Evolutionary conservation across 2,329 filamentous ascomycete species (phyloP).

Genomic region (Microdochium nivale): DNA sequence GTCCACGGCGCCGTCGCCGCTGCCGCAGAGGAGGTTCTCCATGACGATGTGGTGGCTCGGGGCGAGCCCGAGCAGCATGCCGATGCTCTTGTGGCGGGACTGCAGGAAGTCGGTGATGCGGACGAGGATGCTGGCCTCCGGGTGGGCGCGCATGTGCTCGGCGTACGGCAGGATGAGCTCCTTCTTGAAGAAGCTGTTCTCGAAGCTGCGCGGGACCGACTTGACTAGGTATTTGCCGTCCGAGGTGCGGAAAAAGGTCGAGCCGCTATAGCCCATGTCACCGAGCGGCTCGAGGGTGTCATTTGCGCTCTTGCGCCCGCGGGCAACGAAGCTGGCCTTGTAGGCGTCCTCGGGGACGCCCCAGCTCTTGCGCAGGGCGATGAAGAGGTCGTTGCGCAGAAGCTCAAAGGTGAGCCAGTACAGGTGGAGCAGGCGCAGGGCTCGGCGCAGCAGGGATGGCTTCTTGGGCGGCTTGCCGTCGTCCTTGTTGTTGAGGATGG

Average conservation of each 20-base stretch:
- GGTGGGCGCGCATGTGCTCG: conserved; percentile 51
- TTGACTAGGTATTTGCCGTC: conserved; percentile 65
- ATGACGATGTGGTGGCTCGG: conserved; percentile 69
- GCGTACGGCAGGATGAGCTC: conserved; percentile 59
- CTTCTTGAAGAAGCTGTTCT: conserved; percentile 60
- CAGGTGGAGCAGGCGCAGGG: conserved; percentile 30
- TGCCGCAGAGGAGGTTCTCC: conserved; percentile 64
- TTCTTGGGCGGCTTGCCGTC: conserved; percentile 15
- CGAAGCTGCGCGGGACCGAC: conserved; percentile 59
- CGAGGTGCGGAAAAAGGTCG: conserved; percentile 63
- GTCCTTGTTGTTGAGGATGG: conserved; percentile 21
- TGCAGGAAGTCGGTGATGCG: conserved; percentile 65
- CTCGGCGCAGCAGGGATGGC: conserved; percentile 25
- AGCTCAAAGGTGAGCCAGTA: conserved; percentile 23
- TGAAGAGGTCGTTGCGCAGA: conserved; percentile 33
- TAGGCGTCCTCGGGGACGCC: conserved; percentile 45
- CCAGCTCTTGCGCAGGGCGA: conserved; percentile 31
- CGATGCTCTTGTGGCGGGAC: conserved; percentile 45
- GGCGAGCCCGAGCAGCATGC: conserved; percentile 48
- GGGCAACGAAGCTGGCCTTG: conserved; percentile 38
- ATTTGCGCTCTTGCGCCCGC: conserved; percentile 20
- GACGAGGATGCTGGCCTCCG: conserved; percentile 50
- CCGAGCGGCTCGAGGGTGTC: conserved; percentile 46
- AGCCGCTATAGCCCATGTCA: conserved; percentile 67
- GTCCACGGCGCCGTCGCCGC: conserved; percentile 30